Base-by-base conservation (phyloP, 495 filamentous ascomycete species). In the Hypomontagnella monticulosa region DNA sequence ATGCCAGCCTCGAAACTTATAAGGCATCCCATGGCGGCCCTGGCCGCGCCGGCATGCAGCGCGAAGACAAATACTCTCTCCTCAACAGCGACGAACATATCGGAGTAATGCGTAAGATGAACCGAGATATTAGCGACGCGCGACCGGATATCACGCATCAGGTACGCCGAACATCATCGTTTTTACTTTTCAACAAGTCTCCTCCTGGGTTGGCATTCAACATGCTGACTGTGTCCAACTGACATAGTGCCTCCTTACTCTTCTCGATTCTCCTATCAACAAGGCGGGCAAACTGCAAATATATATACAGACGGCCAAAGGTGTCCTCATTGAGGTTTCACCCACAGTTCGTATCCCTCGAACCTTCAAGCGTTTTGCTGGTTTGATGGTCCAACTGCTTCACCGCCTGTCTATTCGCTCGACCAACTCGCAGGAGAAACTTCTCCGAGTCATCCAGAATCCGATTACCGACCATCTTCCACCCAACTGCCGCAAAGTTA, bases 1-100 rank as follows among this genome's bases (percentile, higher is more conserved):
- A 97, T 84, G 95, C 95, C 48, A 98, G 95, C 71, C 84, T 99
- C 67, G 95, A 99, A 73, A 98, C 95, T 6, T 97, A 96, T 83
- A 93, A 93, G 72, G 91, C 93, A 3, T 88, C 89, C 34, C 87
- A 90, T 54, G 87, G 89, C 19, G 70, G 71, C 4, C 51, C 76
- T 18, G 81, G 81, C 62, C 88, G 90, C 56, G 84, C 80, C 63
- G 88, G 88, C 37, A 80, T 85, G 59, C 85, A 84, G 40, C 82
- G 88, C 18, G 93, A 97, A 67, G 95, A 98, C 68, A 97, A 97
- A 73, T 98, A 95, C 78, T 92, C 92, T 44, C 81, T 99, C 40
- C 85, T 99, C 66, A 99, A 99, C 83, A 97, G 93, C 75, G 95
- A 99, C 70, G 95, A 99, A 79, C 95, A 99, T 74, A 99, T 99